Evolutionary conservation across 2,329 filamentous ascomycete genomes (phyloP).

Genomic region (Colletotrichum costaricense): DNA sequence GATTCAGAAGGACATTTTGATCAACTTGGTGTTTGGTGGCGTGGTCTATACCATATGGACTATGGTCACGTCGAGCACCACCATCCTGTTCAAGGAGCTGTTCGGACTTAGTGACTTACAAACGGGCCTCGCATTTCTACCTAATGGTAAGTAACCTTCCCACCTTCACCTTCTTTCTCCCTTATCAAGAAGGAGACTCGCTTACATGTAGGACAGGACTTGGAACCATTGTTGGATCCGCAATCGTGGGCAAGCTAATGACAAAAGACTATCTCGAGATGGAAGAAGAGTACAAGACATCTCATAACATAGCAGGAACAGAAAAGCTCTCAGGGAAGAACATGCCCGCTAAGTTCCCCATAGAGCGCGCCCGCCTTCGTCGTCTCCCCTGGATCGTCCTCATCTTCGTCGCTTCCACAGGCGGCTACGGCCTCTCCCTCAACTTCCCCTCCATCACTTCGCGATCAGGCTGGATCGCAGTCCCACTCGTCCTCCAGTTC

Average conservation of each 20-base stretch:
- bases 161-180: not conserved
- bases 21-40: constrained; percentile 55
- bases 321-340: constrained; percentile 43
- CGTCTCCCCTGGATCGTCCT: constrained; percentile 51
- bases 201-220: constrained; percentile 37
- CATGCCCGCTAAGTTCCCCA: constrained; percentile 51
- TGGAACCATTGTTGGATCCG: constrained; percentile 55
- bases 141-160: constrained; percentile 38
- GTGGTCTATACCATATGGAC: constrained; percentile 54
- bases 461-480: constrained; percentile 39
- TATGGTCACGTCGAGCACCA: constrained; percentile 58
- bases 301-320: constrained; percentile 28
- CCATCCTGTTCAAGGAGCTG: constrained; percentile 46
- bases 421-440: constrained; percentile 49
- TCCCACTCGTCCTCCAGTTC: constrained; percentile 45
- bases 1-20: constrained; percentile 54
- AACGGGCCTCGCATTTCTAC: constrained; percentile 42
- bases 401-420: constrained; percentile 46
- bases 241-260: constrained; percentile 54
- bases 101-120: constrained; percentile 40
- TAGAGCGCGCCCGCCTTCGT: constrained; percentile 53
- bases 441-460: constrained; percentile 27
- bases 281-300: constrained; percentile 39
- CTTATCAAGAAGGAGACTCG: not conserved
- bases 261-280: constrained; percentile 44